Evolutionary conservation across 148 eudicot species (phyloP), one percentile per base, ranked within the genome.

Genomic region (Cornus suecica): DNA sequence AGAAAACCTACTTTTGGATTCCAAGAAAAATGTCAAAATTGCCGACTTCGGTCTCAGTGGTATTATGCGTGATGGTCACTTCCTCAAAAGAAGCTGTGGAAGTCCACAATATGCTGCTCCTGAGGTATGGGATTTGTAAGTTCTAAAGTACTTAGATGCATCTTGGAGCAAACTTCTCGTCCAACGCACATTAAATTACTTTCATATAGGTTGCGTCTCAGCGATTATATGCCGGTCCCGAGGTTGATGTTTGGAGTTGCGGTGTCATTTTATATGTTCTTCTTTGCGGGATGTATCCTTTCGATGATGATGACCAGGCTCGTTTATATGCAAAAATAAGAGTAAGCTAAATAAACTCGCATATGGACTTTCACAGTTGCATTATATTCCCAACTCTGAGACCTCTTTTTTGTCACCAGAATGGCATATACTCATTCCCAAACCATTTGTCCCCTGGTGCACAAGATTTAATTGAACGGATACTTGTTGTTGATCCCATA

Each of bases 241-340:
- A 95, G 88, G 97, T 95, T 45, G 99, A 95, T 84, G 99, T 95
- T 28, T 95, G 99, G 99, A 95, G 99, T 84, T 95, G 99, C 70
- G 99, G 97, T 71, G 99, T 95, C 61, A 92, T 95, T 79, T 82
- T 95, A 69, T 95, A 95, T 83, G 99, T 97, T 66, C 99, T 95
- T 80, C 94, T 95, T 29, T 95, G 99, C 74, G 99, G 99, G 25
- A 91, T 97, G 52, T 94, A 92, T 72, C 99, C 99, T 45, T 95
- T 95, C 80, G 99, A 95, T 76, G 99, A 92, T 76, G 97, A 91
- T 75, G 92, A 95, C 79, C 92, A 92, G 70, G 97, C 99, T 13
- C 88, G 92, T 81, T 94, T 95, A 78, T 95, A 92, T 78, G 92
- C 91, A 82, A 95, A 95, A 83, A 95, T 95, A 74, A 94, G 92